Evolutionary conservation across 805 yeast genomes (phyloP), one percentile per base, ranked within the genome.

Genomic region (Ogataea methylovora): DNA sequence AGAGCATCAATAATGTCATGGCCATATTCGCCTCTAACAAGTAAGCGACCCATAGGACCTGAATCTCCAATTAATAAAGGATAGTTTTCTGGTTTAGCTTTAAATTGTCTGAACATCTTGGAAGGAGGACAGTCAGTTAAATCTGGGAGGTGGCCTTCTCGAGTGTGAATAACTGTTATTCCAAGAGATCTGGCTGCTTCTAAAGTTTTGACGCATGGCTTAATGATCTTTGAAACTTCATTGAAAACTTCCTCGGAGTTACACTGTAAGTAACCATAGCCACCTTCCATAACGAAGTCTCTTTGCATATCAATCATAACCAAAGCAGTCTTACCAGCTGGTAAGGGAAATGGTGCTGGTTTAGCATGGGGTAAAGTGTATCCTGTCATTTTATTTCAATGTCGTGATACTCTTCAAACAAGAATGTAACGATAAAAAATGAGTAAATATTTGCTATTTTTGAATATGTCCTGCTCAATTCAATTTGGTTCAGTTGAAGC

Each of bases 231-330:
- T 11, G 47, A 37, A 8, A 43, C 43, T 27, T 40, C 34, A 16
- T 33, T 21, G 19, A 43, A 43, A 5, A 30, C 14, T 17, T 25
- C 29, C 8, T 27, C 32, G 2, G 42, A 41, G 15, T 35, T 37
- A 30, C 47, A 43, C 24, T 43, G 47, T 21, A 41, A 25, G 32
- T 49, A 50, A 4, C 48, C 45, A 38, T 55, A 55, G 10, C 60
- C 60, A 4, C 51, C 46, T 18, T 51, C 39, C 37, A 46, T 42
- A 5, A 54, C 47, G 31, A 55, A 55, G 38, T 55, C 60, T 32
- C 59, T 37, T 35, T 55, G 60, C 59, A 55, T 54, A 35, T 55
- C 59, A 22, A 55, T 52, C 34, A 55, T 49, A 19, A 55, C 29
- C 17, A 55, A 37, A 5, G 58, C 60, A 3, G 54, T 43, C 38